These are phyloP conservation scores for Senna tora DNA, from an alignment of 306 rosid genomes.

Conservation along the genomic window DNA sequence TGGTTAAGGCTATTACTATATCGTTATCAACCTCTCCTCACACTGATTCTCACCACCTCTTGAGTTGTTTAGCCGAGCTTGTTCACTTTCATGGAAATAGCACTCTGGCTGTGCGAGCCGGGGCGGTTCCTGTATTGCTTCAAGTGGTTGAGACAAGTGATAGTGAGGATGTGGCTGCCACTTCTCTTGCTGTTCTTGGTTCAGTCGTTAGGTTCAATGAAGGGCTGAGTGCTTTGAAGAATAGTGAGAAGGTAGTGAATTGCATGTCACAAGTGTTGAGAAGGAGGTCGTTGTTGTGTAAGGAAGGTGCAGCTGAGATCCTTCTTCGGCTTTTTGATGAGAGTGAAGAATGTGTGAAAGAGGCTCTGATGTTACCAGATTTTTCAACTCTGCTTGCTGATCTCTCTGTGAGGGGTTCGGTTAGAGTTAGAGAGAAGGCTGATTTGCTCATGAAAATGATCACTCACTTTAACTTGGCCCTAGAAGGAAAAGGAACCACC, in stretches of 20 bases:
- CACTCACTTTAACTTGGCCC: conserved; percentile 43
- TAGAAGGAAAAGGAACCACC: conserved; percentile 38
- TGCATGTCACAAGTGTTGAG: conserved; percentile 60
- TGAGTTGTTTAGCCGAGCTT: conserved; percentile 74
- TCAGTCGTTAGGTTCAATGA: conserved; percentile 76
- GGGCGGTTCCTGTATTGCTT: conserved; percentile 58
- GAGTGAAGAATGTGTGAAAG: conserved; percentile 55
- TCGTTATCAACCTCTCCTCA: conserved; percentile 36
- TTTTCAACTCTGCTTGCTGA: conserved; percentile 60
- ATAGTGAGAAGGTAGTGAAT: conserved; percentile 43
- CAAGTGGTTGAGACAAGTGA: conserved; percentile 45
- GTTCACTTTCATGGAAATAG: conserved; percentile 83
- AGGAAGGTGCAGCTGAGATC: conserved; percentile 81
- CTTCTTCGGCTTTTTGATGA: conserved; percentile 75
- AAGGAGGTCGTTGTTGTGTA: conserved; percentile 73
- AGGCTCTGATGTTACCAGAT: conserved; percentile 55
- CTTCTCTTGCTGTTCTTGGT: conserved; percentile 60
- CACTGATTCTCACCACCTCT: conserved; percentile 56
- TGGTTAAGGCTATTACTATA: conserved; percentile 57
- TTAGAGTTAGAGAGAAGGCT: conserved; percentile 67
- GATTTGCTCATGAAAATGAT: conserved; percentile 65
- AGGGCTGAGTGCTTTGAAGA: conserved; percentile 66
- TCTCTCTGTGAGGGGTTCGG: conserved; percentile 79
- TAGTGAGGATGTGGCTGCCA: conserved; percentile 58
- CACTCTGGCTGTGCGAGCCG: conserved; percentile 70